Evolutionary conservation across 805 yeast species (phyloP).

Genomic region (Suhomyces kilbournensis): DNA sequence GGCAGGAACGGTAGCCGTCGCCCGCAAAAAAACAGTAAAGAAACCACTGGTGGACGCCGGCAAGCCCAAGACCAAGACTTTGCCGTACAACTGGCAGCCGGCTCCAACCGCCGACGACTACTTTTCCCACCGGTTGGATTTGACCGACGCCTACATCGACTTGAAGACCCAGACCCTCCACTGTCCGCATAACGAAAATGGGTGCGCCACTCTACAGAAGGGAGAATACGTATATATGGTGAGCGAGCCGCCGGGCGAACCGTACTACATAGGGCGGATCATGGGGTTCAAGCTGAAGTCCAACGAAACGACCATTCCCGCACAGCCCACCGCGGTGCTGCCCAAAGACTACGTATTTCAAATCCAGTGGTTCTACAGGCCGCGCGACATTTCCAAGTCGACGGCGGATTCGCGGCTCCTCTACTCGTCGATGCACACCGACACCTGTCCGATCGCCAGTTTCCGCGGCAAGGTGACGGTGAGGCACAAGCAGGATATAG

Average conservation of each 20-base stretch:
- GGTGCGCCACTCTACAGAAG: slow-evolving; percentile 29
- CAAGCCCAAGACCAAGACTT: neutral
- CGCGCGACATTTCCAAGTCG: slow-evolving; percentile 73
- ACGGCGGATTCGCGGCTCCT: slow-evolving; percentile 70
- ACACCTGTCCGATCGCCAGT: slow-evolving; percentile 70
- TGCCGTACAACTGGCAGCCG: slow-evolving; percentile 55
- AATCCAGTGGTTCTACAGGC: slow-evolving; percentile 90
- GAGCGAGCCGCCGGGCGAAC: slow-evolving; percentile 92
- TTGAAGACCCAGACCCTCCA: slow-evolving; percentile 31
- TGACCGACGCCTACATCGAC: slow-evolving; percentile 43
- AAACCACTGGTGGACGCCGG: neutral
- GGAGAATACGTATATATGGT: slow-evolving; percentile 78
- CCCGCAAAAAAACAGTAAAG: neutral
- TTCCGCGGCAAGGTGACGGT: slow-evolving; percentile 76
- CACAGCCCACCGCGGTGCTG: slow-evolving; percentile 24
- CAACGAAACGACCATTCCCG: slow-evolving; percentile 2
- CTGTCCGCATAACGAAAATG: slow-evolving; percentile 27
- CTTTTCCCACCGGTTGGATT: slow-evolving; percentile 43
- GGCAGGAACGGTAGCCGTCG: neutral
- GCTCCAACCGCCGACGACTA: slow-evolving; percentile 30
- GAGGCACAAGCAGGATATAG: slow-evolving; percentile 63
- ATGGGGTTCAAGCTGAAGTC: slow-evolving; percentile 55
- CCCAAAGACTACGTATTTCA: slow-evolving; percentile 58
- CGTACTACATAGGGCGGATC: slow-evolving; percentile 83
- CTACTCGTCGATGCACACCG: slow-evolving; percentile 84